A percentile compares a stretch with the other conserved stretches of the same genome.
phyloP scores from a whole-genome alignment of 2,329 filamentous ascomycete genomes.

The Penicillium sp. region DNA sequence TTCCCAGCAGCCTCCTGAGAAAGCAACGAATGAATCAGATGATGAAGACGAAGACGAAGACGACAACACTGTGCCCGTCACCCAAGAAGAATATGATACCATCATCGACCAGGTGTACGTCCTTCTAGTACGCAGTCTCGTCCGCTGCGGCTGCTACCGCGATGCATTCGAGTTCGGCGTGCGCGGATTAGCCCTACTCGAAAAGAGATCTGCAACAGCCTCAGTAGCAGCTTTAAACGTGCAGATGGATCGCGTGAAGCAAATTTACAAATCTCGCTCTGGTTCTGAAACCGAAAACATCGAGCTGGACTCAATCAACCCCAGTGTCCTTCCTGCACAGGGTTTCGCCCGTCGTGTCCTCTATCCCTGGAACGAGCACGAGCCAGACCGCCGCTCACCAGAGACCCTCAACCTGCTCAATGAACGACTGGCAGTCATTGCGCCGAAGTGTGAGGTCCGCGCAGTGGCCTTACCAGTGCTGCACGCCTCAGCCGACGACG shows the following conservation, averaged over 20 bases:
- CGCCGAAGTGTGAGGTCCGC: constrained; percentile 77
- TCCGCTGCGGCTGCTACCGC: constrained; percentile 40
- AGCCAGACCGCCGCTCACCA: constrained; percentile 56
- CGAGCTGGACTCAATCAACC: constrained; percentile 26
- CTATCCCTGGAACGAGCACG: constrained; percentile 63
- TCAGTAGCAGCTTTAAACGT: constrained; percentile 20
- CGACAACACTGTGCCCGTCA: constrained; percentile 33
- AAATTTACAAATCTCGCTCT: constrained; percentile 21
- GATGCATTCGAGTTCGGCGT: constrained; percentile 43
- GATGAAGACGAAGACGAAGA: constrained; percentile 45
- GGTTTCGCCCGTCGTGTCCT: constrained; percentile 52
- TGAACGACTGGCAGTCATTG: constrained; percentile 62
- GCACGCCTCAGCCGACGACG: constrained; percentile 35
- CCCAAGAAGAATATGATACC: constrained; percentile 35
- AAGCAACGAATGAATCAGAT: constrained; percentile 17
- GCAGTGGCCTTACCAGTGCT: constrained; percentile 74
- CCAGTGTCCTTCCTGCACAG: constrained; percentile 35
- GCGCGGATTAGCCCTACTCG: constrained; percentile 30
- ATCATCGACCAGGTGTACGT: constrained; percentile 38
- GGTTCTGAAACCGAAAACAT: background rate
- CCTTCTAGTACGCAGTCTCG: constrained; percentile 38
- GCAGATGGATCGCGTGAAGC: constrained; percentile 31
- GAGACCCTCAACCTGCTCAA: constrained; percentile 68
- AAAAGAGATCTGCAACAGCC: constrained; percentile 7
- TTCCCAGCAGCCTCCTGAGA: background rate